Evolutionary conservation across 2,329 filamentous ascomycete genomes (phyloP), one percentile per base, ranked within the genome.

Genomic region (Fusarium humuli): DNA sequence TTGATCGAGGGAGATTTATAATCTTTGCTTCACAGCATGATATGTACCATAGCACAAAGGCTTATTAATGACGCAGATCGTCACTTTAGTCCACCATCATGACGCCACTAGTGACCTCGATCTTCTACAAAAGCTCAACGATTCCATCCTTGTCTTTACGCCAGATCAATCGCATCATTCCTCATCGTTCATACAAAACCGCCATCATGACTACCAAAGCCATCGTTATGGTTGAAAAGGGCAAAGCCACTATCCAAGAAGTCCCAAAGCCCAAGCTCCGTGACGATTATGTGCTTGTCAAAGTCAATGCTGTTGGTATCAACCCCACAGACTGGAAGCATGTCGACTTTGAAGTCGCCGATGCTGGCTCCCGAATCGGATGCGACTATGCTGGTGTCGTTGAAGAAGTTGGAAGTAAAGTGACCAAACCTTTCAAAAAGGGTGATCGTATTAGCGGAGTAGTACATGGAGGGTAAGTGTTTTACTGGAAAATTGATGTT

Each of bases 321-420:
- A 80, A 81, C 54, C 79, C 77, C 0, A 76, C 77, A 0, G 79
- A 81, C 53, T 80, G 74, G 73, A 79, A 81, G 64, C 72, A 66
- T 47, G 69, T 81, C 44, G 65, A 79, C 22, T 41, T 34, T 18
- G 61, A 54, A 20, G 25, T 20, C 3, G 37, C 49, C 8, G 32
- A 46, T 14, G 30, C 67, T 20, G 73, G 74, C 18, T 49, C 63
- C 7, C 66, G 73, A 27, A 58, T 79, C 32, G 83, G 83, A 14
- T 83, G 80, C 53, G 85, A 86, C 69, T 86, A 82, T 55, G 80
- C 81, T 30, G 84, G 85, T n/a, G 72, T 82, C 13, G 80, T 87
- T 2, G 80, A 84, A 34, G 79, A 82, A 46, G 77, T 86, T 22
- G 85, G 84, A 6, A 57, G 73, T 6, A 79, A 79, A 27, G 80